Percentiles rank a stretch among this genome's conserved stretches.
Conservation (phyloP, 2,329 filamentous ascomycete species). For the Samsoniella hepiali region DNA sequence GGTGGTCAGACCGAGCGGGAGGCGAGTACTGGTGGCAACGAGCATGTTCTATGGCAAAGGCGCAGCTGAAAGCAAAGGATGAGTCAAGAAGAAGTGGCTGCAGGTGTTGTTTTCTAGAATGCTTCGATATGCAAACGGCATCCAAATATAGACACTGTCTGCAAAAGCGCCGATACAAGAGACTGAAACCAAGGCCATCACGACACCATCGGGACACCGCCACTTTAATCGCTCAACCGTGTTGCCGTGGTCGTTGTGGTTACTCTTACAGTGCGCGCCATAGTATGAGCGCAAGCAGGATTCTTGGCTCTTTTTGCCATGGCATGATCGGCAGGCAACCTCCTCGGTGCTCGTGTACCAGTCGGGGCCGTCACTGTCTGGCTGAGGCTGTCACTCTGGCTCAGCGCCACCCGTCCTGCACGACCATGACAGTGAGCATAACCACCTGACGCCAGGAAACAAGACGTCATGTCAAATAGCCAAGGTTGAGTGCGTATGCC, state of each 20-base stretch:
- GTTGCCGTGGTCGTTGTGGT: not conserved
- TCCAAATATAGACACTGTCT: not conserved
- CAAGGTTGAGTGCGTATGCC: not conserved
- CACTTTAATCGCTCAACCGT: slow-evolving; percentile 3
- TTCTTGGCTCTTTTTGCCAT: not conserved
- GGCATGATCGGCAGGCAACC: not conserved
- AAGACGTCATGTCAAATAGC: not conserved
- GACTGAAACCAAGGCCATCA: not conserved
- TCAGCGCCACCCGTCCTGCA: not conserved
- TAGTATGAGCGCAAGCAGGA: not conserved
- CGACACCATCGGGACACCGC: slow-evolving; percentile 1
- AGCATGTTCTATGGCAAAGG: no score
- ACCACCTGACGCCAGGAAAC: not conserved
- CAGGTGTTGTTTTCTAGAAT: not conserved
- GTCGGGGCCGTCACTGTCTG: not conserved
- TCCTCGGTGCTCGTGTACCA: not conserved
- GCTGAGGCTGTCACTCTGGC: not conserved
- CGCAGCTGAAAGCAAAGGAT: not conserved
- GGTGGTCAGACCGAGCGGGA: not conserved
- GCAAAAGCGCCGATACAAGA: not conserved
- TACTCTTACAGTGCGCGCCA: not conserved
- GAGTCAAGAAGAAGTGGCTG: not conserved
- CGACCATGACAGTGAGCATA: not conserved
- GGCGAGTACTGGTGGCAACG: not conserved
- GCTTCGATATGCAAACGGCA: not conserved